Conservation (phyloP, 2,329 filamentous ascomycete species). For the Chlorencoelia australis region DNA sequence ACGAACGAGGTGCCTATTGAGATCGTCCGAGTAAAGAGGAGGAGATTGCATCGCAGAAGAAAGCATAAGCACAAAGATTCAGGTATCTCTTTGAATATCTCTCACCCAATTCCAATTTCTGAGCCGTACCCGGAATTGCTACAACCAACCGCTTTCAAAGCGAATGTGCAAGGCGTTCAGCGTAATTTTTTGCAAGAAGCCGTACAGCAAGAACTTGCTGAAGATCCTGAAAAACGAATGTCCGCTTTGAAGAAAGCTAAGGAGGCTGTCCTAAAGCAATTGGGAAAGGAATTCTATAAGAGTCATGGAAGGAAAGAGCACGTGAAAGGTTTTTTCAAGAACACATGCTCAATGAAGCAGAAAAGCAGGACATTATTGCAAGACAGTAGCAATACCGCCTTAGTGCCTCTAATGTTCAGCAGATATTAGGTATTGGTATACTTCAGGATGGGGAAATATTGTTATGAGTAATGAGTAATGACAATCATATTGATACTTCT, state of each 20-base stretch:
- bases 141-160: conserved; percentile 45
- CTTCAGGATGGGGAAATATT: conserved; percentile 3
- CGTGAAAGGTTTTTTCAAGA: conserved; percentile 19
- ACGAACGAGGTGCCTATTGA: no score
- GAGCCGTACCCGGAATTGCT: conserved; percentile 30
- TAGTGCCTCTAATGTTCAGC: conserved; percentile 53
- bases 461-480: conserved; percentile 18
- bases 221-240: conserved; percentile 44
- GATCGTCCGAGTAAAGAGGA: conserved; percentile 29
- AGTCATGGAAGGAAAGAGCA: conserved; percentile 18
- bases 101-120: conserved; percentile 19
- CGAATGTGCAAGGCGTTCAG: conserved; percentile 45
- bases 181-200: conserved; percentile 48
- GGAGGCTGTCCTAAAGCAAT: conserved; percentile 48
- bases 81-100: conserved; percentile 9
- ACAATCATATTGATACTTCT: conserved; percentile 1
- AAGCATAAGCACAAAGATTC: conserved; percentile 23
- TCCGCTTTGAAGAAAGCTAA: conserved; percentile 48
- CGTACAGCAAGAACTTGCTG: conserved; percentile 43
- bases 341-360: conserved; percentile 17
- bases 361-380: conserved; percentile 16
- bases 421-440: conserved; percentile 23
- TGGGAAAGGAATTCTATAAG: conserved; percentile 41
- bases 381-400: conserved; percentile 40
- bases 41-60: conserved; percentile 7